Conservation (phyloP, 129 eudicot species). For the sunflower (Helianthus annuus) region HanXRQr2.0-SUNRISE NC_035438.2:56840661-56841160, state of each 20-base stretch:
- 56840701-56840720: conserved; percentile 80
- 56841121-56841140: conserved; percentile 56
- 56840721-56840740: conserved; percentile 94
- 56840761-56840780: conserved; percentile 95
- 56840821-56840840: background rate
- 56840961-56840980: conserved; percentile 73
- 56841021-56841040: background rate
- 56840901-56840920: conserved; percentile 87
- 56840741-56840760: conserved; percentile 97
- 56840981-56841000: conserved; percentile 73
- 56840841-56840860: background rate
- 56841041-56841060: background rate
- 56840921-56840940: conserved; percentile 62
- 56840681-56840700: conserved; percentile 86
- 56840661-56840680: conserved; percentile 94
- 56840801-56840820: background rate
- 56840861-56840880: conserved; percentile 61
- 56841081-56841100: background rate
- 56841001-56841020: conserved; percentile 55
- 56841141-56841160: conserved; percentile 87
- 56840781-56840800: conserved; percentile 1
- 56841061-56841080: background rate
- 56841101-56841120: background rate
- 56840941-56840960: conserved; percentile 71
- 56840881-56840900: conserved; percentile 92